Percentiles rank a stretch among this genome's conserved stretches.
phyloP scores from a whole-genome alignment of 2,329 filamentous ascomycete genomes.

The Colletotrichum camelliae region DNA sequence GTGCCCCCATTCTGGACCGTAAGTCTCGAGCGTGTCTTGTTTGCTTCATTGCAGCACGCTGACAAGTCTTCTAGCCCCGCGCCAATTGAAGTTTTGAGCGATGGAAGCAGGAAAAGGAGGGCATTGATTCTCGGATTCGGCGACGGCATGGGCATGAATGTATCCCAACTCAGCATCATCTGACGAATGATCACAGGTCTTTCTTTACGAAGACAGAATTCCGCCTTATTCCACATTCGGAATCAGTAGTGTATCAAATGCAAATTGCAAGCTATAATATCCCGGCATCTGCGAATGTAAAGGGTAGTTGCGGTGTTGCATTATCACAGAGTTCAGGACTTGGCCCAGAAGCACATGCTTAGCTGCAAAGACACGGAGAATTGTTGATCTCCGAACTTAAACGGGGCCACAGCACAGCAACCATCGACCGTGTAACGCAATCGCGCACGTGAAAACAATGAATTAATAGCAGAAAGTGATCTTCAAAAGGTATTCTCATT shows the following conservation, averaged over 20 bases:
- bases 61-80: constrained; percentile 45
- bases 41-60: constrained; percentile 5
- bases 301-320: no score
- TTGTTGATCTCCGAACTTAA: no score
- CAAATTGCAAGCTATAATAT: neutral
- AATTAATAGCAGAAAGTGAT: constrained; percentile 25
- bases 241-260: neutral
- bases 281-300: neutral
- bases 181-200: neutral
- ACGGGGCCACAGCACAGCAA: no score
- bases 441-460: neutral
- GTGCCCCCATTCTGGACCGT: constrained; percentile 81
- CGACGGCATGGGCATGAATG: neutral
- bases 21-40: constrained; percentile 46
- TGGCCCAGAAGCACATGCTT: no score
- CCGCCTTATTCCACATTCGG: neutral
- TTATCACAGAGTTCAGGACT: no score
- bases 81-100: constrained; percentile 52
- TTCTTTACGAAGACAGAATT: neutral
- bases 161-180: neutral
- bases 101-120: neutral
- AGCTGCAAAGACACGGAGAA: no score
- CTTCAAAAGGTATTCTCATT: constrained; percentile 63
- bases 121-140: neutral
- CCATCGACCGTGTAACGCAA: no score